A percentile compares a stretch with the other conserved stretches of the same genome.
Evolutionary conservation across 2,329 filamentous ascomycete genomes (phyloP).

Genomic region (Phyllachora maydis): DNA sequence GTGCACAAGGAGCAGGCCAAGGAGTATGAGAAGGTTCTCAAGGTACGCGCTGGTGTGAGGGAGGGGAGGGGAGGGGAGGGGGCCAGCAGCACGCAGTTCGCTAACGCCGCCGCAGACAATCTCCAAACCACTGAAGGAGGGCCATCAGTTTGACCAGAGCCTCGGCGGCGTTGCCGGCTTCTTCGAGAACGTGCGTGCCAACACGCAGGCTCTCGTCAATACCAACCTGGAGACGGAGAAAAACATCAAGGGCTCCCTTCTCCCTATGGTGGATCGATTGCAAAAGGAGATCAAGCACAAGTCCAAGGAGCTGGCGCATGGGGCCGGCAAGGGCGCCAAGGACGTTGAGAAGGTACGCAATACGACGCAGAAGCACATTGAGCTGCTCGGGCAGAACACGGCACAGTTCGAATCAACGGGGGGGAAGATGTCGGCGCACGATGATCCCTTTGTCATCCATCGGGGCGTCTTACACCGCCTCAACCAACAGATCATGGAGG

Average conservation of each 20-base stretch:
- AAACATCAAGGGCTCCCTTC: constrained; percentile 65
- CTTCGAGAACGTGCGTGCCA: constrained; percentile 85
- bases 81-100: too few relatives aligned
- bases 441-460: constrained; percentile 79
- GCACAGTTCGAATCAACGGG: constrained; percentile 60
- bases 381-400: constrained; percentile 73
- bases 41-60: constrained; percentile 34
- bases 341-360: constrained; percentile 77
- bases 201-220: constrained; percentile 81
- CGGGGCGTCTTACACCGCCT: constrained; percentile 68
- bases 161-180: constrained; percentile 74
- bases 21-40: constrained; percentile 87
- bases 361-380: constrained; percentile 84
- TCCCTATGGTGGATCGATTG: constrained; percentile 75
- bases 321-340: constrained; percentile 70
- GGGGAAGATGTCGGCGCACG: constrained; percentile 44
- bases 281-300: constrained; percentile 97
- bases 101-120: constrained; percentile 39
- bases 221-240: constrained; percentile 83
- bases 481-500: constrained; percentile 77
- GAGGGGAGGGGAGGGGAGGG: too few relatives aligned
- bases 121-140: constrained; percentile 66
- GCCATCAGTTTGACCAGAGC: constrained; percentile 79
- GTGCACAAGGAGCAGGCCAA: constrained; percentile 68
- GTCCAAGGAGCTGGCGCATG: constrained; percentile 67